Evolutionary conservation across 139 green algal species (phyloP).

Genomic region (Pedinophyceae sp.): DNA sequence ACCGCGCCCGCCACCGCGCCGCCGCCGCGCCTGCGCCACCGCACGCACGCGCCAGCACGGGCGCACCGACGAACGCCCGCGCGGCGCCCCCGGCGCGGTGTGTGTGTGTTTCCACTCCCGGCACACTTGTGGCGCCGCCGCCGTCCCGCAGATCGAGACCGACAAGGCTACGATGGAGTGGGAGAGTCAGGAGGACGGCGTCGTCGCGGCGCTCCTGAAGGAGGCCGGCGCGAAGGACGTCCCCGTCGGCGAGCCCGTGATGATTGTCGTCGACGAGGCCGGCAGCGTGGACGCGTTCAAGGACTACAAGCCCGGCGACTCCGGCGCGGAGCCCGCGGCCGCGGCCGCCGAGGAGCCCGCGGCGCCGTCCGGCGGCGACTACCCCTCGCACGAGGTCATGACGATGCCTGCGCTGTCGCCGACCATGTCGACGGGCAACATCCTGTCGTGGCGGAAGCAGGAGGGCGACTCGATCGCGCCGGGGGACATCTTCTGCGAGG

Average conservation of each 20-base stretch:
- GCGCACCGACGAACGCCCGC: too few relatives aligned
- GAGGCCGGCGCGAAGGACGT: conserved; percentile 20
- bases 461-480: conserved; percentile 42
- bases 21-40: too few relatives aligned
- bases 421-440: conserved; percentile 86
- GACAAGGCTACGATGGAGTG: conserved; percentile 70
- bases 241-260: conserved; percentile 31
- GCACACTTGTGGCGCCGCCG: too few relatives aligned
- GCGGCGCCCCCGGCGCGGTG: too few relatives aligned
- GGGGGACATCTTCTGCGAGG: conserved; percentile 61
- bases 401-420: conserved; percentile 82
- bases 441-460: conserved; percentile 70
- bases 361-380: conserved; percentile 1
- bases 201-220: conserved; percentile 68
- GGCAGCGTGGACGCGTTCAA: not conserved
- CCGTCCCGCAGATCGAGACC: conserved; percentile 86
- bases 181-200: conserved; percentile 68
- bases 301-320: not conserved
- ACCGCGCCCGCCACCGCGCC: too few relatives aligned
- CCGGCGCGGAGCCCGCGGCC: too few relatives aligned
- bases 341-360: conserved; percentile 1
- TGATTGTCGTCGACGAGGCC: conserved; percentile 54
- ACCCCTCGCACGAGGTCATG: conserved; percentile 39
- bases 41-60: too few relatives aligned
- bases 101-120: too few relatives aligned